Percentiles rank a stretch among this genome's conserved stretches.
Conservation (phyloP, 768 basidiomycete genomes). For the Inosperma sp. region DNA sequence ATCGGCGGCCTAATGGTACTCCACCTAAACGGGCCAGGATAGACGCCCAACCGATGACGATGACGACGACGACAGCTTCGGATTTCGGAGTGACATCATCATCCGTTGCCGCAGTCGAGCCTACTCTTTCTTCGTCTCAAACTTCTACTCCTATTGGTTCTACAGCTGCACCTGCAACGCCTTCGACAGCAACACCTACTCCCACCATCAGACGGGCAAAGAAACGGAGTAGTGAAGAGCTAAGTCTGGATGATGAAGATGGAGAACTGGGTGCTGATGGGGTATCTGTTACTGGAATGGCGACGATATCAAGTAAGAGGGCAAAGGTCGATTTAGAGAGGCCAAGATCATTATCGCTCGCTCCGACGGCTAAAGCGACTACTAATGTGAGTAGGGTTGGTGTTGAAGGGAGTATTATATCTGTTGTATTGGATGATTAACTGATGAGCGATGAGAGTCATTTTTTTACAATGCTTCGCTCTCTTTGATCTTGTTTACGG, state of each 20-base stretch:
- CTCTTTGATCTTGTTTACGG: too few relatives aligned
- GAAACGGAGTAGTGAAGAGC: conserved; percentile 50
- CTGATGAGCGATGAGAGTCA: too few relatives aligned
- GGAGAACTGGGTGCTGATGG: background rate
- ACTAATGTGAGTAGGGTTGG: too few relatives aligned
- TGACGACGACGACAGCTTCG: background rate
- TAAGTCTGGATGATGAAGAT: conserved; percentile 30
- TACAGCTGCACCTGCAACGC: background rate
- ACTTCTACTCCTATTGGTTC: background rate
- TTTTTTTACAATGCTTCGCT: too few relatives aligned
- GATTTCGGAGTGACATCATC: too few relatives aligned
- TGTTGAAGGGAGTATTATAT: too few relatives aligned
- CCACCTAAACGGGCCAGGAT: conserved; percentile 30
- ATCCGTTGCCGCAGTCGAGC: conserved; percentile 7
- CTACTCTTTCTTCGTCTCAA: background rate
- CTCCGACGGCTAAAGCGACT: too few relatives aligned
- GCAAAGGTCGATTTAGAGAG: conserved; percentile 17
- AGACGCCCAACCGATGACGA: background rate
- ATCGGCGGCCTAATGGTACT: conserved; percentile 21
- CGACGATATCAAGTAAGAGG: conserved; percentile 16
- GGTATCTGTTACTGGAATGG: background rate
- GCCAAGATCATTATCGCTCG: conserved; percentile 7
- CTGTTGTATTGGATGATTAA: too few relatives aligned
- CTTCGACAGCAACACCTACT: conserved; percentile 15
- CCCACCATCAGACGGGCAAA: conserved; percentile 27